These are phyloP conservation scores for Harringtonia lauricola DNA, from an alignment of 2,329 filamentous ascomycete genomes.

Conservation along the genomic window DNA sequence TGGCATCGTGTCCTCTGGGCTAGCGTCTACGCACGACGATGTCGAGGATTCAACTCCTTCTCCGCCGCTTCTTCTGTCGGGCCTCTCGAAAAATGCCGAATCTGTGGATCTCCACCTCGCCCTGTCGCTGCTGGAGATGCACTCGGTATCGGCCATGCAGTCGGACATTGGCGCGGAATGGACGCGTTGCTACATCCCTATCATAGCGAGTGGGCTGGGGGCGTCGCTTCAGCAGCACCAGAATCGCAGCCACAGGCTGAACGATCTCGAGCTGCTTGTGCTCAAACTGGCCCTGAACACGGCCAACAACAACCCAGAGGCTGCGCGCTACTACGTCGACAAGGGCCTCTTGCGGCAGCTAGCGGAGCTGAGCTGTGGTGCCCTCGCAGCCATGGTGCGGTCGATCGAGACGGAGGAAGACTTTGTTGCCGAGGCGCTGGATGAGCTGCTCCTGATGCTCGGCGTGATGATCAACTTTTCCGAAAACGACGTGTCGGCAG, in stretches of 20 bases:
- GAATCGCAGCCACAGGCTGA: slow-evolving; percentile 17
- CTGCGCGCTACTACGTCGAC: slow-evolving; percentile 60
- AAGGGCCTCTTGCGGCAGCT: slow-evolving; percentile 40
- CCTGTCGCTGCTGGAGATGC: slow-evolving; percentile 39
- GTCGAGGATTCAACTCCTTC: slow-evolving; percentile 5
- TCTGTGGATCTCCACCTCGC: slow-evolving; percentile 32
- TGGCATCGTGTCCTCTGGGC: slow-evolving; percentile 25
- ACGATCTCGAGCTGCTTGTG: slow-evolving; percentile 33
- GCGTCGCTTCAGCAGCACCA: slow-evolving; percentile 19
- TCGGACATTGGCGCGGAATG: slow-evolving; percentile 30
- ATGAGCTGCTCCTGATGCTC: slow-evolving; percentile 65
- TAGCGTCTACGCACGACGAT: slow-evolving; percentile 17
- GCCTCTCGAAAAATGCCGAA: slow-evolving; percentile 21
- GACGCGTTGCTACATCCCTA: slow-evolving; percentile 38
- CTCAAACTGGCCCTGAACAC: slow-evolving; percentile 72
- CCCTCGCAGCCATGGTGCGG: slow-evolving; percentile 35
- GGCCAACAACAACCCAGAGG: slow-evolving; percentile 66
- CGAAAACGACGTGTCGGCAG: slow-evolving; percentile 60
- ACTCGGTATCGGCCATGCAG: slow-evolving; percentile 37
- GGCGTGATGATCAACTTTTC: slow-evolving; percentile 82
- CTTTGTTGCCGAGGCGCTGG: slow-evolving; percentile 42
- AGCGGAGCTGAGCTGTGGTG: slow-evolving; percentile 36
- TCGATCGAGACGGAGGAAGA: slow-evolving; percentile 33
- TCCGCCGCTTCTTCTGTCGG: slow-evolving; percentile 1
- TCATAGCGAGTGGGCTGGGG: slow-evolving; percentile 36